Evolutionary conservation across 768 basidiomycete species (phyloP).

Genomic region (Macrocybe gigantea): DNA sequence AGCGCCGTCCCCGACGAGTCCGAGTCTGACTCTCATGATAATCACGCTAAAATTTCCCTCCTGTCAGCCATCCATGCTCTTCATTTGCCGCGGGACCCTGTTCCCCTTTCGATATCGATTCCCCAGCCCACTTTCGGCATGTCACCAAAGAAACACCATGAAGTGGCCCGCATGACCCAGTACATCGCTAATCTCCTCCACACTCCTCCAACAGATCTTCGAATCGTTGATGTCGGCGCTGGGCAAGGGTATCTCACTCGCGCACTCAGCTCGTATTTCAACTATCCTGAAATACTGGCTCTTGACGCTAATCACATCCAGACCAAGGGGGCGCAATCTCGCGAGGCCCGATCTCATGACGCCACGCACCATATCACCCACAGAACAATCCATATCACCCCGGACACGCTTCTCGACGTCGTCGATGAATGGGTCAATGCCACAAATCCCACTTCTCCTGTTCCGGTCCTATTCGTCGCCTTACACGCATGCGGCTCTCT

Average conservation of each 20-base stretch:
- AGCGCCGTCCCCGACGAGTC: slow-evolving; percentile 13
- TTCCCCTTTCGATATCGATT: slow-evolving; percentile 11
- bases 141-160: slow-evolving; percentile 75
- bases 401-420: slow-evolving; percentile 36
- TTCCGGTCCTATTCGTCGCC: slow-evolving; percentile 57
- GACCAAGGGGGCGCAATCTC: slow-evolving; percentile 42
- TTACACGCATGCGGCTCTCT: slow-evolving; percentile 76
- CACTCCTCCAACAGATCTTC: slow-evolving; percentile 14
- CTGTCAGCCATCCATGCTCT: slow-evolving; percentile 15
- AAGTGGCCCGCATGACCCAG: slow-evolving; percentile 57
- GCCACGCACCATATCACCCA: slow-evolving; percentile 38
- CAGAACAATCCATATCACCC: slow-evolving; percentile 48
- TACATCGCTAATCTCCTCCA: slow-evolving; percentile 38
- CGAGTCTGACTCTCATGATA: background rate
- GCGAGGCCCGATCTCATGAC: slow-evolving; percentile 6
- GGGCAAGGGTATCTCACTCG: slow-evolving; percentile 70
- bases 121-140: slow-evolving; percentile 36
- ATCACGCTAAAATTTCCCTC: background rate
- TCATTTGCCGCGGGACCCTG: slow-evolving; percentile 18
- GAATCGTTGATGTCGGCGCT: slow-evolving; percentile 69
- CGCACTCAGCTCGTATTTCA: slow-evolving; percentile 28
- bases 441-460: slow-evolving; percentile 9
- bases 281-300: slow-evolving; percentile 47
- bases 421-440: slow-evolving; percentile 48
- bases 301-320: slow-evolving; percentile 59